Evolutionary conservation across 2,329 filamentous ascomycete species (phyloP).

Genomic region (Aureobasidium subglaciale): DNA sequence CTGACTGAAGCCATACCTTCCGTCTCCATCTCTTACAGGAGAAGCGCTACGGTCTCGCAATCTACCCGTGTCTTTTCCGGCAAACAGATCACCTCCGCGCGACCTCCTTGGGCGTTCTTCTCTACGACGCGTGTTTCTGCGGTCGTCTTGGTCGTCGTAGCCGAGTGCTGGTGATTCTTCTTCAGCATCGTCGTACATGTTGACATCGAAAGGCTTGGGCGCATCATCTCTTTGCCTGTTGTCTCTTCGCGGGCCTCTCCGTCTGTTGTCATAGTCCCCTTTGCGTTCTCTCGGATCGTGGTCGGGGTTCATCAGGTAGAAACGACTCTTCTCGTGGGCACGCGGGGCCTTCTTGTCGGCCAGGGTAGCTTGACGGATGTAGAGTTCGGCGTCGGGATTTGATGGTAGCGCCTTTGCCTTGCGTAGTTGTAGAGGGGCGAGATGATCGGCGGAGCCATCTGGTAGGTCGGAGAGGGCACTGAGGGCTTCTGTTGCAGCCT

Average conservation of each 20-base stretch:
- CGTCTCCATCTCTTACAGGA: slow-evolving; percentile 43
- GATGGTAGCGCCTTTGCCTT: slow-evolving; percentile 61
- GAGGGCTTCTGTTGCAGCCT: slow-evolving; percentile 49
- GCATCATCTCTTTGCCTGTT: slow-evolving; percentile 39
- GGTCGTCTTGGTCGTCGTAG: slow-evolving; percentile 21
- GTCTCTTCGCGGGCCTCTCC: slow-evolving; percentile 51
- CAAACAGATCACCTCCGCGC: slow-evolving; percentile 27
- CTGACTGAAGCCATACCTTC: slow-evolving; percentile 43
- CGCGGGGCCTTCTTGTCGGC: slow-evolving; percentile 74
- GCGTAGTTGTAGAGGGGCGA: slow-evolving; percentile 52
- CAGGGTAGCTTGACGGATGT: slow-evolving; percentile 65
- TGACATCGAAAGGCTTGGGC: slow-evolving; percentile 54
- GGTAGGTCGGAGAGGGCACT: slow-evolving; percentile 33
- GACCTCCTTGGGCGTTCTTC: slow-evolving; percentile 5
- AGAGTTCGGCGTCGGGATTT: slow-evolving; percentile 62
- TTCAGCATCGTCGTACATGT: slow-evolving; percentile 72
- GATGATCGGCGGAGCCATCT: slow-evolving; percentile 29
- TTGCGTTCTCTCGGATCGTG: slow-evolving; percentile 70
- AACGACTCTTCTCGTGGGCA: slow-evolving; percentile 74
- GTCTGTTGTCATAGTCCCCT: slow-evolving; percentile 26
- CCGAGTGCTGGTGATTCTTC: slow-evolving; percentile 34
- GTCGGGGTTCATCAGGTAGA: slow-evolving; percentile 87
- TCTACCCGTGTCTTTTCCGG: slow-evolving; percentile 33
- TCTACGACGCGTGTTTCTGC: slow-evolving; percentile 22
- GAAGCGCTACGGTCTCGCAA: slow-evolving; percentile 55